phyloP scores from a whole-genome alignment of 768 basidiomycete genomes.

The Xerocomellus amylosporus region DNA sequence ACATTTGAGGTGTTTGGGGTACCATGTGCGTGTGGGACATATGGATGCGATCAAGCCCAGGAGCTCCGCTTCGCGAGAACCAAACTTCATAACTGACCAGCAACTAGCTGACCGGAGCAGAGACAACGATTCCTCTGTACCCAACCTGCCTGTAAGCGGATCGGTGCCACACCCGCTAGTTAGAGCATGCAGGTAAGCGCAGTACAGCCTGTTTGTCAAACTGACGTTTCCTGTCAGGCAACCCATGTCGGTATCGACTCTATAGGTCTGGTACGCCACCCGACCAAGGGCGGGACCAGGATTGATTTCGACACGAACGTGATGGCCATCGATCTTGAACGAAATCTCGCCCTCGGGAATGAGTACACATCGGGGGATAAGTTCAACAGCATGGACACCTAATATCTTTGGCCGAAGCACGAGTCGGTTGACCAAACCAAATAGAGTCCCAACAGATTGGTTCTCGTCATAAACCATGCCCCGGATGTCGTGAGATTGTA shows the following conservation, averaged over 20 bases:
- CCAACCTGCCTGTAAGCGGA: slow-evolving; percentile 42
- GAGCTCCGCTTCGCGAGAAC: slow-evolving; percentile 28
- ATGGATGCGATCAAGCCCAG: slow-evolving; percentile 35
- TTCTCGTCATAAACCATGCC: slow-evolving; percentile 40
- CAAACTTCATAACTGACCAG: slow-evolving; percentile 40
- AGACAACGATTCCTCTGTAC: slow-evolving; percentile 43
- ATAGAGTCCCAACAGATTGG: slow-evolving; percentile 44
- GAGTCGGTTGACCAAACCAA: slow-evolving; percentile 41
- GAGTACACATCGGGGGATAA: slow-evolving; percentile 29
- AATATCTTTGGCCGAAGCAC: slow-evolving; percentile 34
- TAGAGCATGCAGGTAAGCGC: slow-evolving; percentile 44
- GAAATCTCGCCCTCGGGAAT: slow-evolving; percentile 38
- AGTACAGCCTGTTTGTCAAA: slow-evolving; percentile 34
- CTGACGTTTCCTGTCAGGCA: slow-evolving; percentile 27
- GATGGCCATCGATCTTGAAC: slow-evolving; percentile 6
- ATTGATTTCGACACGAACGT: slow-evolving; percentile 18
- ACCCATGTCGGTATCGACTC: slow-evolving; percentile 30
- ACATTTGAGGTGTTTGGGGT: slow-evolving; percentile 34
- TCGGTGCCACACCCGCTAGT: slow-evolving; percentile 44
- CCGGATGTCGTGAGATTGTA: slow-evolving; percentile 42
- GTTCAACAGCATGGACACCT: not conserved
- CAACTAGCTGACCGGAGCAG: slow-evolving; percentile 37
- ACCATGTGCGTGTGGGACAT: slow-evolving; percentile 37
- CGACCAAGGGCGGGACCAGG: not conserved
- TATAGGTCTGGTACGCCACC: slow-evolving; percentile 29